Evolutionary conservation across 495 filamentous ascomycete species (phyloP).

Genomic region (Aspergillus biplanus): DNA sequence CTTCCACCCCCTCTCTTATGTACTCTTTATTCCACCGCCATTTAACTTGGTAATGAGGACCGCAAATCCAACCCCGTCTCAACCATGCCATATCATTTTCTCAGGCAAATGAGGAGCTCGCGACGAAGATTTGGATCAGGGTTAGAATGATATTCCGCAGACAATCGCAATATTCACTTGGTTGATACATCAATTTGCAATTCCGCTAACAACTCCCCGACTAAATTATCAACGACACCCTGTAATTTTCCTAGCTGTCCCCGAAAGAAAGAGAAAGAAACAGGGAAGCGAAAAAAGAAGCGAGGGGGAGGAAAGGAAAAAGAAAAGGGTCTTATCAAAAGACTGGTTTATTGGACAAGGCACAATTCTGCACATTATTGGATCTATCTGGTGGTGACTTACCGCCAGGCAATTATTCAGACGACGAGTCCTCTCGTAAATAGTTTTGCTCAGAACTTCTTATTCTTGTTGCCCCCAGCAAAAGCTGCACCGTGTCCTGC

Average conservation of each 20-base stretch:
- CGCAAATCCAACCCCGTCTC: not conserved
- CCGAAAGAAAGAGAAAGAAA: too few species aligned
- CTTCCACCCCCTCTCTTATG: not conserved
- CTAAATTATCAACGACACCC: not conserved
- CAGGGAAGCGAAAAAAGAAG: too few species aligned
- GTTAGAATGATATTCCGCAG: not conserved
- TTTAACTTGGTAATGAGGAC: not conserved
- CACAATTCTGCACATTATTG: too few species aligned
- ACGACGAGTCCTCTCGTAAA: too few species aligned
- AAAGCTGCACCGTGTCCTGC: not conserved
- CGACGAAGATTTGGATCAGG: not conserved
- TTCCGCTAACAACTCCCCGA: not conserved
- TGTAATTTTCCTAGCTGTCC: not conserved
- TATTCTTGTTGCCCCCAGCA: too few species aligned
- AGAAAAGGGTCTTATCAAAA: not conserved
- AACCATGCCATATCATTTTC: constrained; percentile 11
- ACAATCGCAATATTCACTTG: not conserved
- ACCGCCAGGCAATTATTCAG: not conserved
- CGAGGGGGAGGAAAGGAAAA: not conserved
- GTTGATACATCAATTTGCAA: not conserved
- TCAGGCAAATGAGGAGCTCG: not conserved
- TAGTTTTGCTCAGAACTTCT: too few species aligned
- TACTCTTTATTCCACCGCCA: constrained; percentile 21
- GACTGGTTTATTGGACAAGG: too few species aligned
- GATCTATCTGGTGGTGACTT: constrained; percentile 25